Evolutionary conservation across 2,329 filamentous ascomycete species (phyloP).

Genomic region (Penicillium sp.): DNA sequence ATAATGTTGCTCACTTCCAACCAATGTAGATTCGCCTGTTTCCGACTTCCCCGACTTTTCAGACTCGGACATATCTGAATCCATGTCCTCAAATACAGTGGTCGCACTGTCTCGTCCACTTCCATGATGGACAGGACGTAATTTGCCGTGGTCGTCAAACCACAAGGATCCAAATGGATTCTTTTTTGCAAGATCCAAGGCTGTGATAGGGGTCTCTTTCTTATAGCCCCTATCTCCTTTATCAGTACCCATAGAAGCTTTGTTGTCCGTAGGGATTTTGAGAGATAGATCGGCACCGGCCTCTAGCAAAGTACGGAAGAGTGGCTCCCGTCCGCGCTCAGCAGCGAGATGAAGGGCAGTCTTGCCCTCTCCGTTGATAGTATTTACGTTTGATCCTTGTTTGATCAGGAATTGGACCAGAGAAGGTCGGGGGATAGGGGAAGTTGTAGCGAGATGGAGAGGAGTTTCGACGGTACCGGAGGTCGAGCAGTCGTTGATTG

Average conservation of each 20-base stretch:
- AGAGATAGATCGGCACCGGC: conserved; percentile 26
- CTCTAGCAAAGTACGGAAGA: conserved; percentile 25
- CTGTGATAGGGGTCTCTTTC: neutral
- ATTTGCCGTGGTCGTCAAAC: conserved; percentile 4
- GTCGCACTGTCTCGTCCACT: conserved; percentile 13
- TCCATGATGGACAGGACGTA: neutral
- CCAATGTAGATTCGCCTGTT: neutral
- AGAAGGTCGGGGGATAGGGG: conserved; percentile 16
- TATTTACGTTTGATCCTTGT: conserved; percentile 20
- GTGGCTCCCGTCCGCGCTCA: conserved; percentile 25
- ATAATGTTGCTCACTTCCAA: neutral
- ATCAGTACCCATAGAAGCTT: neutral
- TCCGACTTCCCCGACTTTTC: neutral
- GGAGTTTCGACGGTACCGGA: conserved; percentile 21
- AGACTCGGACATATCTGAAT: neutral
- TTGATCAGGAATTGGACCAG: conserved; percentile 24
- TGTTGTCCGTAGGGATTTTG: conserved; percentile 12
- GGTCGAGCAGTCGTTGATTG: conserved; percentile 19
- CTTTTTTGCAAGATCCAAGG: conserved; percentile 3
- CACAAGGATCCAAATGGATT: conserved; percentile 6
- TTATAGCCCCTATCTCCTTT: neutral
- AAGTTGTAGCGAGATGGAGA: conserved; percentile 27
- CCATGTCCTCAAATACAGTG: conserved; percentile 17
- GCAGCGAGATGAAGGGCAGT: conserved; percentile 28
- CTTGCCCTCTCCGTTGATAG: conserved; percentile 19